phyloP scores from a whole-genome alignment of 371 early-diverging fungal genomes.

The Caulochytrium protostelioides region DNA sequence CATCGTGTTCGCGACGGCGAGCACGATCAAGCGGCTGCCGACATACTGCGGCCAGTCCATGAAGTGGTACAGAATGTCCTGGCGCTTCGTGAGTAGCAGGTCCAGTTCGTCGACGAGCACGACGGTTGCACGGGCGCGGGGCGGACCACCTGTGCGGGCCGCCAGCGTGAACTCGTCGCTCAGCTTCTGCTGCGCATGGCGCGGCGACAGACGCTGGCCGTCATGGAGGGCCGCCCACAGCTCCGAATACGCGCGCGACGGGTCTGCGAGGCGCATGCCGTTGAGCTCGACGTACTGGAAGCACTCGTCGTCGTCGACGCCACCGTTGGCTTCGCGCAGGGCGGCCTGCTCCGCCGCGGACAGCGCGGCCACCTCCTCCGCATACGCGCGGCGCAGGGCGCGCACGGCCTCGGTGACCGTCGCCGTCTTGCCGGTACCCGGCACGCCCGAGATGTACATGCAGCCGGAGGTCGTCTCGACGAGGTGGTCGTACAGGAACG shows the following conservation, averaged over 20 bases:
- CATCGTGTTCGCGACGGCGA: constrained; percentile 97
- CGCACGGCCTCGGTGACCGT: constrained; percentile 72
- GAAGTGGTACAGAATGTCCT: constrained; percentile 90
- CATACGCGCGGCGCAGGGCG: constrained; percentile 42
- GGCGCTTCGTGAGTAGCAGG: constrained; percentile 72
- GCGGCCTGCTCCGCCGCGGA: no score
- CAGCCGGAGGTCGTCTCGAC: constrained; percentile 58
- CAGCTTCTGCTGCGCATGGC: no score
- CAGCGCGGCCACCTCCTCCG: constrained; percentile 23
- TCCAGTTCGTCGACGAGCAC: constrained; percentile 96
- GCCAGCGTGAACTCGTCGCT: no score
- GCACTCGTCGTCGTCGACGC: no score
- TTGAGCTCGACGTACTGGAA: constrained; percentile 85
- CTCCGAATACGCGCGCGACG: constrained; percentile 58
- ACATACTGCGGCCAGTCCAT: constrained; percentile 87
- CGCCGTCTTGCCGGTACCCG: constrained; percentile 96
- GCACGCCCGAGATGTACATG: constrained; percentile 85
- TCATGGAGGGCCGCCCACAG: constrained; percentile 59
- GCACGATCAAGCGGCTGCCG: constrained; percentile 60
- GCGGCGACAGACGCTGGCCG: no score
- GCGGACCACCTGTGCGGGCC: no score
- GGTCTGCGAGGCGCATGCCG: constrained; percentile 87
- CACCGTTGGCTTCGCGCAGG: no score
- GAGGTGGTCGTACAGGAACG: constrained; percentile 44
- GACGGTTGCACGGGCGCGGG: no score